phyloP scores from a whole-genome alignment of 495 filamentous ascomycete species.

The Paragyromitra xinjiangensis region DNA sequence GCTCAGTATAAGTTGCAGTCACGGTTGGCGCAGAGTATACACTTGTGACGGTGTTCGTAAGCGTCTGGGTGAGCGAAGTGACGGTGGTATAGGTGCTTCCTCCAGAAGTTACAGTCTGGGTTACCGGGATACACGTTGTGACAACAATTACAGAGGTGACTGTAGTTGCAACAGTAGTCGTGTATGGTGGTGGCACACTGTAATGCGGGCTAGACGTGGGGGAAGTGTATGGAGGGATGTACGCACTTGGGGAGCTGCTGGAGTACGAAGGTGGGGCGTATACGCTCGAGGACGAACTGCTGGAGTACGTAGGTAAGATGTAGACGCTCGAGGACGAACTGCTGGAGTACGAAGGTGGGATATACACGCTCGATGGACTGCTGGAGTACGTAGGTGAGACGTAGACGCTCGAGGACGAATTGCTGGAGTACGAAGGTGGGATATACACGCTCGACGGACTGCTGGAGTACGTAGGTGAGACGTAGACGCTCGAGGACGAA shows the following conservation, averaged over 20 bases:
- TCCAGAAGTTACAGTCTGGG: slow-evolving; percentile 27
- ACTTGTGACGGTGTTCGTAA: slow-evolving; percentile 36
- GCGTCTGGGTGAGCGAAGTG: slow-evolving; percentile 30
- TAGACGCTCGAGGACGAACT: background rate
- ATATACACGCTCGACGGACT: background rate
- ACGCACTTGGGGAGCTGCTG: background rate
- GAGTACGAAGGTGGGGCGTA: background rate
- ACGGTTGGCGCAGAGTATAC: slow-evolving; percentile 14
- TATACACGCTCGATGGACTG: background rate
- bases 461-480: slow-evolving; percentile 4
- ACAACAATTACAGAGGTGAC: slow-evolving; percentile 2
- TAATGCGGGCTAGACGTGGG: background rate
- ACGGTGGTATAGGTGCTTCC: slow-evolving; percentile 31
- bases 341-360: background rate
- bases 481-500: too few species aligned
- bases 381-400: background rate
- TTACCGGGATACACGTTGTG: slow-evolving; percentile 44
- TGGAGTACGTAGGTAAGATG: background rate
- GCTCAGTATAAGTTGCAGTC: slow-evolving; percentile 4
- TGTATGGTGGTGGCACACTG: background rate
- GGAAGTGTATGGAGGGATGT: background rate
- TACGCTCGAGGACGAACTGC: background rate
- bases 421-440: background rate
- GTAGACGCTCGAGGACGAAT: background rate
- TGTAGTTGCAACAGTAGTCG: slow-evolving; percentile 23